Evolutionary conservation across 345 rosid genomes (phyloP), one percentile per base, ranked within the genome.

Genomic region (Raphanus sativus): DNA sequence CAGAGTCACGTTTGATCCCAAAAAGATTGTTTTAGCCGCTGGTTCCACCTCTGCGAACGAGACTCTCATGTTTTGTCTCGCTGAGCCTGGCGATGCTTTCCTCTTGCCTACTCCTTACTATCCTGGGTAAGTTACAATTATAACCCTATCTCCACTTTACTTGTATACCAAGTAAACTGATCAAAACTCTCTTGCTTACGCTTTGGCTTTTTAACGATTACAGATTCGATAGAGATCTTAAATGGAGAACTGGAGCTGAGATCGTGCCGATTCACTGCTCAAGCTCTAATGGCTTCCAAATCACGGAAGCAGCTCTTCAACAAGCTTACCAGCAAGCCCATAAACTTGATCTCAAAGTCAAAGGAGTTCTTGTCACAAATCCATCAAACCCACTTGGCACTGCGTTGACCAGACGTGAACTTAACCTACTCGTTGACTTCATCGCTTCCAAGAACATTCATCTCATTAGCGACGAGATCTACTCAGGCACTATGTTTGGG

Each of bases 21-120:
- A 76, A 64, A 84, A 87, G 4, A 65, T 89, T 6, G 92, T 91
- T 21, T 87, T 91, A 69, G 86, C 92, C 0, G 97, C 97, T 25
- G 97, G 97, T 76, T 89, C 97, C 48, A 91, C 97, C 15, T 85
- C 97, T 2, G 97, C 97, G 1, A 91, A 91, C 77, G 97, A 91
- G 79, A 86, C 90, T 21, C 90, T 91, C 75, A 83, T 89, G 80
- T 89, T 89, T 54, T 91, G 97, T 65, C 89, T 91, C 2, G 92
- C 92, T 3, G 89, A 91, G 63, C 84, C 83, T 15, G 94, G 97
- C 58, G 92, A 91, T 25, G 94, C 94, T 61, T 83, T 91, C 70
- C 97, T 91, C 34, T 82, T 91, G 70, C 97, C 97, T 24, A 87
- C 89, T 8, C 97, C 97, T 71, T 91, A 91, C 78, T 91, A 91